Base-by-base conservation (phyloP, 305 asterid genomes). In the Solanum hybrid region DNA sequence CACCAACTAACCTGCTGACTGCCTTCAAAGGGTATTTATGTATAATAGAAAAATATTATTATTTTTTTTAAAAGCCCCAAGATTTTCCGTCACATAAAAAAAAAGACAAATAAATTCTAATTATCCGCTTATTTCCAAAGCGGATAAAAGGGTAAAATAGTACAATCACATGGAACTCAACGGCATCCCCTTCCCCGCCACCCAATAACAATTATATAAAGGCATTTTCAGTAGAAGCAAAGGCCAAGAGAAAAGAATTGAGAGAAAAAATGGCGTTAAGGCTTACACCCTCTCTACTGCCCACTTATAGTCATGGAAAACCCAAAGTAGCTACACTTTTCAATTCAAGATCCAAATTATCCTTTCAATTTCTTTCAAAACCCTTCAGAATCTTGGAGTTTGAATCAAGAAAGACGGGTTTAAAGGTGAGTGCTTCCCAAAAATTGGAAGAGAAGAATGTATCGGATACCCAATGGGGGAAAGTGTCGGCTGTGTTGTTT, bases 401-500 rank as follows among this genome's bases (percentile, higher is more conserved):
- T 12, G 93, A 85, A 84, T 85, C 88, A 37, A 92, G 92, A 89
- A 69, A 87, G 15, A 34, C 45, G 85, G 88, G 91, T 4, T 84
- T 88, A 38, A 78, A 88, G 90, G 94, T 89, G 88, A 92, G 87
- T 90, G 94, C 95, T 71, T 93, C 98, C 69, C 95, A 94, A 89
- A 93, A 92, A 82, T 72, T 95, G 92, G 98, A 96, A 72, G 96
- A 97, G 90, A 93, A 93, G 90, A 91, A 84, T 38, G 92, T 89
- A 8, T 19, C 71, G 15, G 95, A 90, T 42, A 90, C 51, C 1
- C 94, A 93, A 42, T 96, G 99, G 99, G 97, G 97, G 13, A 95
- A 95, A 90, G 99, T 97, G 40, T 95, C 98, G 60, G 98, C 99
- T 4, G 99, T 96, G 91, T 91, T 97, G 92, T 97, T 97, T 90